Conservation (phyloP, 2,329 filamentous ascomycete genomes). For the Hypoxylon sp. region DNA sequence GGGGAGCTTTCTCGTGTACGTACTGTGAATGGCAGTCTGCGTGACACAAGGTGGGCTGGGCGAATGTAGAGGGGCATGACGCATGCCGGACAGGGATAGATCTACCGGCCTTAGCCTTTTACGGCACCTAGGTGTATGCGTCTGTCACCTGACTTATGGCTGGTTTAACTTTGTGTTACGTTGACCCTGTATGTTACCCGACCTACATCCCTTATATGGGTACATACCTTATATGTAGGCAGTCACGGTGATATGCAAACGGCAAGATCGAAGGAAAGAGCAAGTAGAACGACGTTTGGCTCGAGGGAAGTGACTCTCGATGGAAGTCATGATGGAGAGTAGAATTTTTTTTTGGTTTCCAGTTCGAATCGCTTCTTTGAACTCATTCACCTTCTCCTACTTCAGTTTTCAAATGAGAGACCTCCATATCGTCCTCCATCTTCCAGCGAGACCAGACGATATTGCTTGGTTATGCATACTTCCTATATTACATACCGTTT, state of each 20-base stretch:
- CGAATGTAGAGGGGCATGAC: slow-evolving; percentile 40
- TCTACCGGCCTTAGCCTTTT: slow-evolving; percentile 17
- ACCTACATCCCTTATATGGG: background rate
- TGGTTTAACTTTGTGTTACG: slow-evolving; percentile 1
- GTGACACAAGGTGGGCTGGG: slow-evolving; percentile 29
- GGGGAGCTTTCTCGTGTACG: background rate
- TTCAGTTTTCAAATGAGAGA: slow-evolving; percentile 11
- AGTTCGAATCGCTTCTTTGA: background rate
- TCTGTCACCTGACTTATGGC: slow-evolving; percentile 23
- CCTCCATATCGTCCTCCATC: background rate
- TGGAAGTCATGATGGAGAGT: slow-evolving; percentile 14
- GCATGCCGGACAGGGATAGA: slow-evolving; percentile 36
- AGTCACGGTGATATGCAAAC: no score
- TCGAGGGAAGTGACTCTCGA: background rate
- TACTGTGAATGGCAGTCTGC: no score
- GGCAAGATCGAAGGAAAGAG: background rate
- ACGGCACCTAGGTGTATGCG: slow-evolving; percentile 24
- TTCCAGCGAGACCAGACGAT: background rate
- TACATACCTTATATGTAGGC: background rate
- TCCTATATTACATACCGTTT: background rate
- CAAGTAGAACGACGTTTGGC: background rate
- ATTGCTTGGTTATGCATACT: background rate
- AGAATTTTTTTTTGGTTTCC: background rate
- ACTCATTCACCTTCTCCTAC: background rate
- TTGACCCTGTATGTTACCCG: no score